Conservation (phyloP, 371 early-diverging fungal species). For the Mycotypha africana region DNA sequence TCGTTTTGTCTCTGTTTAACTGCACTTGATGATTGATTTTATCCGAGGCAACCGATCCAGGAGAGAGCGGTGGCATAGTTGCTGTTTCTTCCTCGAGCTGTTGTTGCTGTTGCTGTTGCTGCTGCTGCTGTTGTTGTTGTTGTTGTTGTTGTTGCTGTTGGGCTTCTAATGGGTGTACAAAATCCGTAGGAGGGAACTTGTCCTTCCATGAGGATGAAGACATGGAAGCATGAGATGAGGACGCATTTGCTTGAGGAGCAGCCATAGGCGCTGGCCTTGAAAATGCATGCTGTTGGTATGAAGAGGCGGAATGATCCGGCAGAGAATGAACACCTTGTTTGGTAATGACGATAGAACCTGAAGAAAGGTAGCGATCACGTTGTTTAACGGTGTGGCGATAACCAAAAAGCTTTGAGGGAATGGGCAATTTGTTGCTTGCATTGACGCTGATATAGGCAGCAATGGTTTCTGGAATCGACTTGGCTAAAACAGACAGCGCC, state of each 20-base stretch:
- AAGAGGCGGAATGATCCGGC: constrained; percentile 2
- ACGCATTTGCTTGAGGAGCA: neutral
- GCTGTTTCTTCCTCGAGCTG: constrained; percentile 1
- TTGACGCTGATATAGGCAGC: constrained; percentile 33
- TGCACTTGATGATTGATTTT: too few species aligned
- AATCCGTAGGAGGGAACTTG: constrained; percentile 13
- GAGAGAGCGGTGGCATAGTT: constrained; percentile 7
- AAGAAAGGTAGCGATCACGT: constrained; percentile 22
- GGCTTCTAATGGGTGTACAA: constrained; percentile 19
- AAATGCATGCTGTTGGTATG: neutral
- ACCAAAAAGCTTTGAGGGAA: constrained; percentile 21
- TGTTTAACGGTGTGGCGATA: constrained; percentile 17
- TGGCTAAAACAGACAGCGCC: constrained; percentile 25
- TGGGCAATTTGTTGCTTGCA: constrained; percentile 31
- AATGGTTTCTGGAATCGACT: constrained; percentile 35
- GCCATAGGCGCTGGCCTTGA: constrained; percentile 3
- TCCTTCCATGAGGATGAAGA: neutral
- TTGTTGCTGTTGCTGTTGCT: constrained; percentile 1
- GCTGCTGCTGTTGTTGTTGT: constrained; percentile 1
- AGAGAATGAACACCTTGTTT: constrained; percentile 22
- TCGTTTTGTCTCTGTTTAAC: neutral
- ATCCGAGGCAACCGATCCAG: constrained; percentile 2
- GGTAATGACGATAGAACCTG: constrained; percentile 31
- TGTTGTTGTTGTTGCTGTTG: constrained; percentile 1
- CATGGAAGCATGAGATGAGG: too few species aligned